phyloP scores from a whole-genome alignment of 345 rosid genomes.

The Heritiera fomes region DNA sequence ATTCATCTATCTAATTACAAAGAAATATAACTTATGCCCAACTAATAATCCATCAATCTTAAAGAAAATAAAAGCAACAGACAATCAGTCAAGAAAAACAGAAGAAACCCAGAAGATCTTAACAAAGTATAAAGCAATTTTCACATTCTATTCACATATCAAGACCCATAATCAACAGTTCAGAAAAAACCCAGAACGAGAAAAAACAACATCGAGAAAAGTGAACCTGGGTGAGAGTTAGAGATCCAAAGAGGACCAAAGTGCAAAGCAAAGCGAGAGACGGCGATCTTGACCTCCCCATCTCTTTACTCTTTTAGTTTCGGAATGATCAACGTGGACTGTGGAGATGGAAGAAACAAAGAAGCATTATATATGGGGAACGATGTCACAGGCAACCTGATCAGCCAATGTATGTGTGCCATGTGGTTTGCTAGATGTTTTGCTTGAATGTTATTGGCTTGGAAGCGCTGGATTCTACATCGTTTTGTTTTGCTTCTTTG shows the following conservation, averaged over 20 bases:
- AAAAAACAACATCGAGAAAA: not conserved
- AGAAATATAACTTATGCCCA: not conserved
- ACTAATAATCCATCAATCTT: no score
- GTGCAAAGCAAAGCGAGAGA: conserved; percentile 37
- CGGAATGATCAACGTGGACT: not conserved
- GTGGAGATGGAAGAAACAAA: not conserved
- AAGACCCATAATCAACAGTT: not conserved
- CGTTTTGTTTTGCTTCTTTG: not conserved
- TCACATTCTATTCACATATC: not conserved
- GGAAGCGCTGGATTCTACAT: not conserved
- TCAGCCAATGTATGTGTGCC: not conserved
- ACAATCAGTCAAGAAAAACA: not conserved
- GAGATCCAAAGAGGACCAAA: conserved; percentile 46
- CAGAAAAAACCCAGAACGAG: not conserved
- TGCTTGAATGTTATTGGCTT: not conserved
- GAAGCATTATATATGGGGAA: not conserved
- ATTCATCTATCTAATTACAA: not conserved
- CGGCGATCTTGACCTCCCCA: conserved; percentile 48
- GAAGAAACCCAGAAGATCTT: conserved; percentile 24
- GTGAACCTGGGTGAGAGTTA: conserved; percentile 51
- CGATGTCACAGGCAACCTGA: not conserved
- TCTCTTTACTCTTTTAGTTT: conserved; percentile 18
- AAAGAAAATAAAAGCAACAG: not conserved
- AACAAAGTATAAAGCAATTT: not conserved
- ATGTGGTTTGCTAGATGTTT: not conserved